Base-by-base conservation (phyloP, 2,329 filamentous ascomycete genomes). In the Chaetomium sp. region DNA sequence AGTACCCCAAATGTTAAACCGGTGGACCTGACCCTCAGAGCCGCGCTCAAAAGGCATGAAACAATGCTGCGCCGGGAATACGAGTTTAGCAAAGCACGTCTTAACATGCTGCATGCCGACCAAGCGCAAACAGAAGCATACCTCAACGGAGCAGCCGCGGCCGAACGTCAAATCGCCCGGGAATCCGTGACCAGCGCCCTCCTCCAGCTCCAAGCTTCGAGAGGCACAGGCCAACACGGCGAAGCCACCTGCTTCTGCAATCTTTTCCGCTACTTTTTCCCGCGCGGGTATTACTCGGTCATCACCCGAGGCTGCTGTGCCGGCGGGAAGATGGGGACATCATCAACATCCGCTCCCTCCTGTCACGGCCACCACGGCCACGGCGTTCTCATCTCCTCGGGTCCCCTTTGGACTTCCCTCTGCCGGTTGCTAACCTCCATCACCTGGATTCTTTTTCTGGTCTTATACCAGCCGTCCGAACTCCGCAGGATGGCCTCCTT, bases 341-440 rank as follows among this genome's bases (percentile, higher is more conserved):
- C 55, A 8, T 2, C 19, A 2, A n/a, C 21, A 10, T n/a, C 42
- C 60, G 1, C 27, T 16, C 12, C 31, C 21, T 21, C 42, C 33
- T 65, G 67, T 61, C 63, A 62, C 25, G 63, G 67, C 54, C 67
- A 69, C 64, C 65, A 68, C 66, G 65, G 63, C 54, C 69, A 71
- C 64, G 70, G 66, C 53, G 12, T 57, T 16, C 50, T 69, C 50
- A 3, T 49, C 2, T 50, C 67, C 54, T 57, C 42, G 13, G 31
- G 51, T 10, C 21, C 29, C 23, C 19, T 57, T 4, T 64, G 57
- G 57, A 57, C 65, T 10, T 53, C 59, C 45, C 1, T 66, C 60
- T 73, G 71, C 68, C 66, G 66, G 57, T 7, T 70, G 21, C 62
- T 70, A 49, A 73, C 71, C 10, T 50, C 68, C 3, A 23, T 69